Conservation (phyloP, 306 rosid genomes). For the Quercus agrifolia region DNA sequence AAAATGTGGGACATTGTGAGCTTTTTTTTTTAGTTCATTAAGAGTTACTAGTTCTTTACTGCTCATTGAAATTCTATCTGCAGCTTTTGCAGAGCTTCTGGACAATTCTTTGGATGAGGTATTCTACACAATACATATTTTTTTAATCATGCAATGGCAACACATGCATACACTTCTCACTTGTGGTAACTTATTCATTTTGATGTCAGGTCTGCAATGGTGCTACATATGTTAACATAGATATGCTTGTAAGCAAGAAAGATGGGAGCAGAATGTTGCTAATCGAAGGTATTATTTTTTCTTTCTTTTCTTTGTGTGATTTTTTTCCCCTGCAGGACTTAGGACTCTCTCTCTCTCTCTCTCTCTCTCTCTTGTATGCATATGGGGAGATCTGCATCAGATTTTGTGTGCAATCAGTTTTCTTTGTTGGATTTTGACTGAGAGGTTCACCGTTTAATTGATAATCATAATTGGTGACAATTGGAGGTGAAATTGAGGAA, state of each 20-base stretch:
- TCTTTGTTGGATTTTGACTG: background rate
- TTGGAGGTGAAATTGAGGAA: too few species aligned
- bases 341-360: background rate
- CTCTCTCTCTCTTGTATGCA: background rate
- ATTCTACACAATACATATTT: conserved; percentile 7
- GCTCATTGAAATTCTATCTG: conserved; percentile 31
- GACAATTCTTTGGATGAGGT: conserved; percentile 97
- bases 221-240: conserved; percentile 81
- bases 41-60: conserved; percentile 9
- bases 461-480: background rate
- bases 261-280: conserved; percentile 70
- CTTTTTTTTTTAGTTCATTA: background rate
- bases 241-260: conserved; percentile 68
- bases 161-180: conserved; percentile 9
- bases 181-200: conserved; percentile 19
- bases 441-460: background rate
- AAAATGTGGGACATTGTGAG: conserved; percentile 1
- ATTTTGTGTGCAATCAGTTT: background rate
- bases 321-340: background rate
- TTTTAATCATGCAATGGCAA: background rate
- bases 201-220: conserved; percentile 74
- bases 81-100: conserved; percentile 97
- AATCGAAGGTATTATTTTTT: conserved; percentile 59
- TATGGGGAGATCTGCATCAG: too few species aligned
- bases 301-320: background rate